Evolutionary conservation across 495 filamentous ascomycete species (phyloP).

Genomic region (Parachaetomium inaequale): DNA sequence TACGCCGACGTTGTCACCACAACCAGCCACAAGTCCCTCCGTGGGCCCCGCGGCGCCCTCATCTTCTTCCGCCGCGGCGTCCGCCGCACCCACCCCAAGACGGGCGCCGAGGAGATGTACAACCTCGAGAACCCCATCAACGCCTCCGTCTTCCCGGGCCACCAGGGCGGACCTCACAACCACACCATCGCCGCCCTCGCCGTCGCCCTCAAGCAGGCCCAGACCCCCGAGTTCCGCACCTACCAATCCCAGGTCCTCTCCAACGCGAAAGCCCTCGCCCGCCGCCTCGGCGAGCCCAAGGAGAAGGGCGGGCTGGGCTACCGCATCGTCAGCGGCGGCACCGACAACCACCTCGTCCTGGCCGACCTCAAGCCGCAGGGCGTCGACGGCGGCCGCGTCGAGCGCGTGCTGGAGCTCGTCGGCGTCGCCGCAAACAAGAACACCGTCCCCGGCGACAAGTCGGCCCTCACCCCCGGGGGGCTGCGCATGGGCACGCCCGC

Average conservation of each 20-base stretch:
- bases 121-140: slow-evolving; percentile 95
- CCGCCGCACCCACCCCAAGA: slow-evolving; percentile 77
- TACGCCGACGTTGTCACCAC: slow-evolving; percentile 94
- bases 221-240: slow-evolving; percentile 76
- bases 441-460: slow-evolving; percentile 93
- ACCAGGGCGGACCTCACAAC: slow-evolving; percentile 97
- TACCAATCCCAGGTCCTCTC: slow-evolving; percentile 86
- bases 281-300: slow-evolving; percentile 66
- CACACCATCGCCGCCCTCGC: slow-evolving; percentile 96
- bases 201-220: slow-evolving; percentile 90
- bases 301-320: slow-evolving; percentile 79
- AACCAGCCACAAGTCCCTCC: slow-evolving; percentile 96
- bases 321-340: slow-evolving; percentile 86
- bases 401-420: slow-evolving; percentile 89
- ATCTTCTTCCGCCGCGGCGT: slow-evolving; percentile 97
- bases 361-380: slow-evolving; percentile 89
- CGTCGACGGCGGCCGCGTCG: slow-evolving; percentile 89
- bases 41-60: slow-evolving; percentile 92
- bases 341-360: slow-evolving; percentile 94
- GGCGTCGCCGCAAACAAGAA: slow-evolving; percentile 98
- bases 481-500: slow-evolving; percentile 91
- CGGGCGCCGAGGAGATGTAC: slow-evolving; percentile 77
- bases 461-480: slow-evolving; percentile 86
- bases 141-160: slow-evolving; percentile 95
- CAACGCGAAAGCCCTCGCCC: slow-evolving; percentile 83